These are phyloP conservation scores for Reticulascus tulasneorum DNA, from an alignment of 2,329 filamentous ascomycete genomes.

Conservation along the genomic window DNA sequence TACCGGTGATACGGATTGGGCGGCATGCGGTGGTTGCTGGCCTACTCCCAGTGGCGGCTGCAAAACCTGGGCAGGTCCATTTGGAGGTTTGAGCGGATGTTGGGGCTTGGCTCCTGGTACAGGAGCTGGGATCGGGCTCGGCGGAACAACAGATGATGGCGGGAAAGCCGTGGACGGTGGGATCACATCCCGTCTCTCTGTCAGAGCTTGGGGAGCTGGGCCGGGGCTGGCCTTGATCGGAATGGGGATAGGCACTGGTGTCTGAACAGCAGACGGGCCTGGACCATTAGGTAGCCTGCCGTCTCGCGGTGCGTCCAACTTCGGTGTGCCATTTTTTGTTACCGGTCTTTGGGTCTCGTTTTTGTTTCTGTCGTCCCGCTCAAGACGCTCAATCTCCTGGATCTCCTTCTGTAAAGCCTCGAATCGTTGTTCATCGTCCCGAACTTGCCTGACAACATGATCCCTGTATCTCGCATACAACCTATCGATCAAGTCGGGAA, in stretches of 20 bases:
- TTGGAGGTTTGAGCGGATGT: slow-evolving; percentile 26
- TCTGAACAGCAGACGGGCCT: slow-evolving; percentile 17
- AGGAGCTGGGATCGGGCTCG: slow-evolving; percentile 12
- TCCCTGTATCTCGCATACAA: slow-evolving; percentile 74
- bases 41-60: slow-evolving; percentile 31
- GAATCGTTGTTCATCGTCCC: slow-evolving; percentile 68
- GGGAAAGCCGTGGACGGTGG: slow-evolving; percentile 5
- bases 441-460: slow-evolving; percentile 64
- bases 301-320: slow-evolving; percentile 3
- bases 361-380: slow-evolving; percentile 16
- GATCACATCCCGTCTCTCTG: slow-evolving; percentile 8
- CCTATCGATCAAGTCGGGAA: slow-evolving; percentile 67
- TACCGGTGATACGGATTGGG: slow-evolving; percentile 14
- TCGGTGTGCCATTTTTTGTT: slow-evolving; percentile 3
- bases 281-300: slow-evolving; percentile 18
- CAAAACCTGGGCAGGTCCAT: slow-evolving; percentile 26
- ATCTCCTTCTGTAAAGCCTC: slow-evolving; percentile 64
- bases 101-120: slow-evolving; percentile 25
- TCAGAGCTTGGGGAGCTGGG: neutral
- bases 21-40: slow-evolving; percentile 22
- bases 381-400: slow-evolving; percentile 56
- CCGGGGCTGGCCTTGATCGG: slow-evolving; percentile 1
- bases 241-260: slow-evolving; percentile 10
- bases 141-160: slow-evolving; percentile 5
- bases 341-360: slow-evolving; percentile 3